Conservation (phyloP, 2,329 filamentous ascomycete species). For the Boeremia exigua region DNA sequence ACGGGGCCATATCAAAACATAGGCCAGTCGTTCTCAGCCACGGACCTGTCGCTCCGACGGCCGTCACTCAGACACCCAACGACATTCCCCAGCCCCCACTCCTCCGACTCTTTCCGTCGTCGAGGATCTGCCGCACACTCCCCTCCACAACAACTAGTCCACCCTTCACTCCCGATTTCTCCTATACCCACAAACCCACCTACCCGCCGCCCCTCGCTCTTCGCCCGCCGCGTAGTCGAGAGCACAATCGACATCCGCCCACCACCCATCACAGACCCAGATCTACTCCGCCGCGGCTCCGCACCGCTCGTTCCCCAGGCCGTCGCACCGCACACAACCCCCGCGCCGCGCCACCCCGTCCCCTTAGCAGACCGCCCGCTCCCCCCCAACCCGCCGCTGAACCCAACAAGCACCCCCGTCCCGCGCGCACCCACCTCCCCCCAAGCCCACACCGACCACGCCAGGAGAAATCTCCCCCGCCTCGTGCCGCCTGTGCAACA, state of each 20-base stretch:
- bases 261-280: slow-evolving; percentile 25
- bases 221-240: slow-evolving; percentile 23
- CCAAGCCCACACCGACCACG: not conserved
- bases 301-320: slow-evolving; percentile 20
- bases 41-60: slow-evolving; percentile 31
- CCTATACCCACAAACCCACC: not conserved
- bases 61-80: slow-evolving; percentile 44
- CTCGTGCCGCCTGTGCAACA: slow-evolving; percentile 16
- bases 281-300: slow-evolving; percentile 31
- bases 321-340: not conserved
- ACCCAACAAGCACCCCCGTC: slow-evolving; percentile 5
- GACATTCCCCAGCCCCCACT: slow-evolving; percentile 41
- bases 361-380: not conserved
- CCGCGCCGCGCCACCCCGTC: slow-evolving; percentile 20
- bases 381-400: slow-evolving; percentile 9
- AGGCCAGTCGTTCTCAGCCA: slow-evolving; percentile 32
- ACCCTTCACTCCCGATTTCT: slow-evolving; percentile 5
- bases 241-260: slow-evolving; percentile 31
- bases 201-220: slow-evolving; percentile 21
- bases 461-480: slow-evolving; percentile 17
- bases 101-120: slow-evolving; percentile 26
- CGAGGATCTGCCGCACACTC: slow-evolving; percentile 33
- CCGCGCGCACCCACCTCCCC: slow-evolving; percentile 3
- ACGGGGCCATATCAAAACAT: slow-evolving; percentile 27
- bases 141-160: slow-evolving; percentile 6